Evolutionary conservation across 2,329 filamentous ascomycete genomes (phyloP), one percentile per base, ranked within the genome.

Genomic region (Geosmithia morbida): DNA sequence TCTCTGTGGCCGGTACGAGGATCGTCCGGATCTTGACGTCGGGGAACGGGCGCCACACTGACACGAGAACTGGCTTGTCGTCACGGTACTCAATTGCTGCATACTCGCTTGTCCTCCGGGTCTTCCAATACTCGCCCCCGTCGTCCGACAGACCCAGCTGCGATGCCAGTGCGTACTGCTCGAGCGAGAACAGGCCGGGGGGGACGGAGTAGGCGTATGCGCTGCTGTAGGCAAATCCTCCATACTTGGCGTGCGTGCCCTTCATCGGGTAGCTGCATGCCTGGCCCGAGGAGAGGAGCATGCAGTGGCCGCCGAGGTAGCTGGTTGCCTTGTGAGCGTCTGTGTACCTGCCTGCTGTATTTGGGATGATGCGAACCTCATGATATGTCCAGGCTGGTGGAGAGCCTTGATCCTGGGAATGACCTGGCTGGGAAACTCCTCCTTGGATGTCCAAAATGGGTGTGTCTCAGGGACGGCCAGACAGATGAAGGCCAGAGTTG

Each of bases 261-360:
- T 85, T 85, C 69, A 89, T 81, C 0, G 85, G 81, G 58, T 89
- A 89, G 60, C 84, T 81, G 62, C 85, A 89, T n/a, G 81, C 81
- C 60, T 90, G 85, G 1, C 85, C 85, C 0, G 81, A 85, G 3
- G 78, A 83, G 7, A 89, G 71, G 20, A 89, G 70, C 70, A 88
- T 85, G 43, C 79, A 81, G 60, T 89, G 85, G 0, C 80, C 81
- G n/a, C 81, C 83, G 17, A 79, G 72, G 52, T 79, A 76, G 54
- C 81, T 74, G 22, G 40, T 2, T 10, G 4, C 22, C 3, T 14
- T n/a, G 10, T 42, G n/a, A 42, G 40, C 7, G 3, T 42, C 40
- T 20, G n/a, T 42, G 8, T 18, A 6, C 7, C 3, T 42, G 40
- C 5, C 13, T 51, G 43, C 49, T 51, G 43, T 49, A 42, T 49